Evolutionary conservation across 2,329 filamentous ascomycete genomes (phyloP), one percentile per base, ranked within the genome.

Genomic region (Bipolaris oryzae): DNA sequence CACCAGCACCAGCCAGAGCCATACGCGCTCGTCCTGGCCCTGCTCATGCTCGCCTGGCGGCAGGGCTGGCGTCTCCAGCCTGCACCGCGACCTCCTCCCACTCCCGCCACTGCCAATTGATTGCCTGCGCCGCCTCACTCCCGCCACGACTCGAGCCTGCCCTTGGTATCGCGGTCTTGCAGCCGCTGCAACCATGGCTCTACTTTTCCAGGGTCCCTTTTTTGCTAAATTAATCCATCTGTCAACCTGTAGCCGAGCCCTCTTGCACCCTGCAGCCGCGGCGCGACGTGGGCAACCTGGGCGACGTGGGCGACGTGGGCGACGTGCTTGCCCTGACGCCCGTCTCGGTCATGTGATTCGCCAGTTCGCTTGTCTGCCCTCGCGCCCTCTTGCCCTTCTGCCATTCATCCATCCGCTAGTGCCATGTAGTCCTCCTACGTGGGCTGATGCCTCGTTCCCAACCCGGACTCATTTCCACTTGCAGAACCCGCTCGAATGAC

Each of bases 41-140:
- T 46, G 48, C 51, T 55, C 23, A 25, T 43, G 25, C 25, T 28
- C 25, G 25, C 59, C 57, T 65, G 64, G 62, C 66, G 52, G 63
- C 68, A 73, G 70, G 70, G 69, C 71, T 74, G 69, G 65, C 63
- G 62, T 66, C 67, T 63, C 60, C 62, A 59, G 44, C 37, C 62
- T 63, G 52, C 50, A 51, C 58, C 53, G 61, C 51, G 55, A 55
- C 61, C 53, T 62, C 48, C 59, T 62, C 54, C 65, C 65, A 61
- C 62, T 62, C 54, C 64, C 65, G 62, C 62, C 72, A 73, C 74
- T 72, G 72, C 70, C 74, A 74, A 75, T 74, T 69, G 62, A 53
- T 65, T 57, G 61, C 63, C 60, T 64, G 66, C 59, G 58, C 63
- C 37, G 62, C 58, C 61, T 62, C 60, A 63, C 61, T 33, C 21